Base-by-base conservation (phyloP, 495 filamentous ascomycete species). In the Aspergillus ostianus region DNA sequence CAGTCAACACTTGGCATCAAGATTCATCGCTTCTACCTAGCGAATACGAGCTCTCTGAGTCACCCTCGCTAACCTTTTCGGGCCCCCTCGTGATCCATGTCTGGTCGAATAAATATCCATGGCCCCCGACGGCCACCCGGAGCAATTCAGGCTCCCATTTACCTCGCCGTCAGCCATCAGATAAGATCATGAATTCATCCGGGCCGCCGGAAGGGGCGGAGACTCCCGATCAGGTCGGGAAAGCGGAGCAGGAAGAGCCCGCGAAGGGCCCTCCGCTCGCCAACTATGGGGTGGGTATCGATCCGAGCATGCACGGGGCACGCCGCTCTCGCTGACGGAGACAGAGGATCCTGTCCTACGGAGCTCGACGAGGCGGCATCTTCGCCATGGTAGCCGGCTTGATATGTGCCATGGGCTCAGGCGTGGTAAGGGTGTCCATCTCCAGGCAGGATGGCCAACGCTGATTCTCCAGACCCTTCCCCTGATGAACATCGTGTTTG, bases 391-490 rank as follows among this genome's bases (percentile, higher is more conserved):
- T 26, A 15, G 18, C 51, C 8, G 58, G 49, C 6, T 27, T 76
- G 19, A 57, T 92, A 36, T 82, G 77, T 56, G 78, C 89, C 55
- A 86, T 93, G 63, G 83, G 78, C 26, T 88, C 81, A 15, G 90
- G 90, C 26, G 87, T 90, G 49, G 64, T 67, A 65, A 17, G 64
- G 58, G 3, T 5, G 26, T 26, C 17, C n/a, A 5, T 5, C 18
- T n/a, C 19, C 23, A 29, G 49, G 13, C 6, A 29, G 17, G 26
- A 52, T 27, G 30, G 9, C 20, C 21, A 29, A 20, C 47, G 6
- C 4, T 45, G 18, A 52, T 46, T 30, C 30, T 51, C 27, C 21
- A 72, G 70, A 56, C 75, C 0, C 60, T 80, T 9, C 79, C 79
- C 2, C 58, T 82, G 12, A 79, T 80, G 77, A 79, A 71, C 41